Conservation (phyloP, 2,329 filamentous ascomycete species). For the Xylaria sp. region DNA sequence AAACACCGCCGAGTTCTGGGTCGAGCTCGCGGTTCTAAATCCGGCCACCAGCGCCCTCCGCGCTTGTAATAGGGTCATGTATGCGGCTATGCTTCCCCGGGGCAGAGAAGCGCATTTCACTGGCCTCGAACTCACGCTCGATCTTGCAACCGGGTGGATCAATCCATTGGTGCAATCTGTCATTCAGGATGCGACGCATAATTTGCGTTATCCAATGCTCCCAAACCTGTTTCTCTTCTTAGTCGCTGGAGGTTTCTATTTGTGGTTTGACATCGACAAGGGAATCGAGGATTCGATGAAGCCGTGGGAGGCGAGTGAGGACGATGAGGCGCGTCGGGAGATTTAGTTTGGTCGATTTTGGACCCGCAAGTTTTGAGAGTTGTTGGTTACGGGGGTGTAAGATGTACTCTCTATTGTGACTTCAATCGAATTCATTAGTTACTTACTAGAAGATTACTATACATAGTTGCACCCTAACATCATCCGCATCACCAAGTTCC, state of each 20-base stretch:
- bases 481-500: too few relatives aligned
- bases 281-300: conserved; percentile 36
- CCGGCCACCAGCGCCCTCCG: conserved; percentile 32
- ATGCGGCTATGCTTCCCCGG: conserved; percentile 32
- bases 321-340: background rate
- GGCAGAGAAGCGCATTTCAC: conserved; percentile 36
- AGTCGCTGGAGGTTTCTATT: conserved; percentile 25
- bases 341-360: too few relatives aligned
- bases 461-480: too few relatives aligned
- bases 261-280: conserved; percentile 37
- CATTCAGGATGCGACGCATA: conserved; percentile 36
- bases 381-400: too few relatives aligned
- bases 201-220: conserved; percentile 38
- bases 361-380: too few relatives aligned
- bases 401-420: too few relatives aligned
- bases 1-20: conserved; percentile 35
- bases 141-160: conserved; percentile 35
- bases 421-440: too few relatives aligned
- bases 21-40: conserved; percentile 32
- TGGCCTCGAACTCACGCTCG: conserved; percentile 33
- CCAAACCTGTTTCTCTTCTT: conserved; percentile 34
- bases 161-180: conserved; percentile 34
- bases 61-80: conserved; percentile 36
- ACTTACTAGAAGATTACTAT: too few relatives aligned
- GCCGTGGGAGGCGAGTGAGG: conserved; percentile 22